Conservation (phyloP, 2,329 filamentous ascomycete species). For the Beauveria caledonica region DNA sequence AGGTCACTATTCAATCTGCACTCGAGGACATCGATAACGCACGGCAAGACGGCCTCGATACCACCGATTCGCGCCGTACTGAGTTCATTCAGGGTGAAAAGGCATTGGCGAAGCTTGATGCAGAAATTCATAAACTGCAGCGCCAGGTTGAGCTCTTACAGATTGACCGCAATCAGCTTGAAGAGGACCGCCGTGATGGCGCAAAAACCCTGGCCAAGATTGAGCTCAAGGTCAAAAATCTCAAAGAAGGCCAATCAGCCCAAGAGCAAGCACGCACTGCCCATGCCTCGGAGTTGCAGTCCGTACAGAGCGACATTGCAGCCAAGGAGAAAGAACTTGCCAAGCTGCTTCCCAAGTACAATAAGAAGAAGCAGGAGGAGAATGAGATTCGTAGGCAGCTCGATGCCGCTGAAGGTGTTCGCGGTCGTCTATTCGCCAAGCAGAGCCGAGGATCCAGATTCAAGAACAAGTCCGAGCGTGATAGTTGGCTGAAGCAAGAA, state of each 20-base stretch:
- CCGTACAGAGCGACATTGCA: conserved; percentile 66
- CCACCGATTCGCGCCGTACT: conserved; percentile 71
- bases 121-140: conserved; percentile 69
- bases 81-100: conserved; percentile 72
- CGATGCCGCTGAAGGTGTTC: conserved; percentile 64
- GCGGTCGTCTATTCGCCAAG: conserved; percentile 80
- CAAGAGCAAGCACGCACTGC: conserved; percentile 64
- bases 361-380: conserved; percentile 65
- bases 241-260: conserved; percentile 74
- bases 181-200: conserved; percentile 79
- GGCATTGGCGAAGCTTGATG: conserved; percentile 67
- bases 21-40: conserved; percentile 78
- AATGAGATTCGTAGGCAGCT: conserved; percentile 61
- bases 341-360: conserved; percentile 68
- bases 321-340: conserved; percentile 69
- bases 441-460: conserved; percentile 85
- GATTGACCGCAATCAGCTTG: conserved; percentile 78
- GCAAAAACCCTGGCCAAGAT: conserved; percentile 75
- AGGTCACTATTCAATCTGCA: conserved; percentile 66
- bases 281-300: conserved; percentile 62
- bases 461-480: conserved; percentile 78
- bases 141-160: conserved; percentile 78
- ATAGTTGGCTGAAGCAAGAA: conserved; percentile 72
- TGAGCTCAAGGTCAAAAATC: conserved; percentile 73
- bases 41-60: conserved; percentile 74